A percentile compares a stretch with the other conserved stretches of the same genome.
Conservation (phyloP, 2,329 filamentous ascomycete species). For the Sclerotinia borealis region DNA sequence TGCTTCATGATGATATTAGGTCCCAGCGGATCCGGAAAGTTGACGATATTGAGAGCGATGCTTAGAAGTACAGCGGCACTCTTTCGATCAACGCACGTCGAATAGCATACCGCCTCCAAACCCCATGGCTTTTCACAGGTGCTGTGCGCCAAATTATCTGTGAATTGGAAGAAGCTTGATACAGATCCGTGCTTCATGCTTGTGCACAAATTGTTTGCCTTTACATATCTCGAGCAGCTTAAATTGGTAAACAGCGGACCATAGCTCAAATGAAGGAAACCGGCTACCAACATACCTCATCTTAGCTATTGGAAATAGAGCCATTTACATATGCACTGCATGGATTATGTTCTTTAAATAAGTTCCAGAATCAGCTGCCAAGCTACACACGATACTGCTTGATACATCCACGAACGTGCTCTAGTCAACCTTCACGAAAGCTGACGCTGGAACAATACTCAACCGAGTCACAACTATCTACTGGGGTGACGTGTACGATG, state of each 20-base stretch:
- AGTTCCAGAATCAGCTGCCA: slow-evolving; percentile 7
- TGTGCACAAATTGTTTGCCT: background rate
- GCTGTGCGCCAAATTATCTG: slow-evolving; percentile 37
- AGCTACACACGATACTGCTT: slow-evolving; percentile 43
- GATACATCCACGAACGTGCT: slow-evolving; percentile 40
- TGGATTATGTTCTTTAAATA: background rate
- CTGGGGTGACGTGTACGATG: background rate
- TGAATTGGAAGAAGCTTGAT: slow-evolving; percentile 23
- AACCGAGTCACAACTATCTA: slow-evolving; percentile 26
- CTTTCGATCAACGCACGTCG: slow-evolving; percentile 26
- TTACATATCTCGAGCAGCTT: background rate
- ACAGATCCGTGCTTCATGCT: slow-evolving; percentile 25
- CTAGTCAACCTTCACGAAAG: slow-evolving; percentile 24
- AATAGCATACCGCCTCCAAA: slow-evolving; percentile 40
- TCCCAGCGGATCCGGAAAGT: slow-evolving; percentile 31
- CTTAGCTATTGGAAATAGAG: background rate
- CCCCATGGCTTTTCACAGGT: slow-evolving; percentile 38
- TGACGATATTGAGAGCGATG: slow-evolving; percentile 26
- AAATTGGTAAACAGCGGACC: background rate
- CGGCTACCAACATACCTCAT: background rate
- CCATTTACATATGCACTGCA: background rate
- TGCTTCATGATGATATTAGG: slow-evolving; percentile 21
- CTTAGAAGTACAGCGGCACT: slow-evolving; percentile 30
- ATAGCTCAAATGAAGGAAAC: background rate
- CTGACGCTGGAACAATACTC: background rate